Evolutionary conservation across 192 early-diverging fungal species (phyloP).

Genomic region (Coemansia sp.): DNA sequence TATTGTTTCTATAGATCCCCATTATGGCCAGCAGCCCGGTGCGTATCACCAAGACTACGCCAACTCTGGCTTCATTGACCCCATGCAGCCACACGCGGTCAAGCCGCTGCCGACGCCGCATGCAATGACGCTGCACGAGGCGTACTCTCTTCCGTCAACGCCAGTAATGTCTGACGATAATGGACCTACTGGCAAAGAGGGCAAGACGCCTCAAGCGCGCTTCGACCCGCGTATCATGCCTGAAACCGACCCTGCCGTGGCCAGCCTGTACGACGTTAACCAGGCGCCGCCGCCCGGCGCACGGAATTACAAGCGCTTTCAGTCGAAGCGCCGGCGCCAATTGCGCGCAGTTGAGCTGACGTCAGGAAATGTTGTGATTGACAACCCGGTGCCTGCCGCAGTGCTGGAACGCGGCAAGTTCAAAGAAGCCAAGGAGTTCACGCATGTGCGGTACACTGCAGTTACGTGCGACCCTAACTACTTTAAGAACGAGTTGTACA

Average conservation of each 20-base stretch:
- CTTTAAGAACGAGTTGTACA: conserved; percentile 72
- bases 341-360: conserved; percentile 63
- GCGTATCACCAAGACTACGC: conserved; percentile 26
- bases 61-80: conserved; percentile 16
- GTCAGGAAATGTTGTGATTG: conserved; percentile 70
- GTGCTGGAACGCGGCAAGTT: conserved; percentile 56
- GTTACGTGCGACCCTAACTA: conserved; percentile 85
- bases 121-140: conserved; percentile 41
- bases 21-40: conserved; percentile 24
- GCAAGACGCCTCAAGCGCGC: conserved; percentile 5
- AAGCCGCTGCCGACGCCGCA: conserved; percentile 50
- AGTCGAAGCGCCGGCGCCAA: conserved; percentile 51
- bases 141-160: conserved; percentile 37
- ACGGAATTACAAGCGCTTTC: conserved; percentile 50
- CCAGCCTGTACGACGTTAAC: conserved; percentile 45
- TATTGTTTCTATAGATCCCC: conserved; percentile 17
- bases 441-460: conserved; percentile 92
- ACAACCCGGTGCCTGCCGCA: conserved; percentile 66
- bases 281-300: conserved; percentile 48
- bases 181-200: conserved; percentile 10
- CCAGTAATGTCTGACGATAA: conserved; percentile 38
- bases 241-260: conserved; percentile 30
- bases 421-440: conserved; percentile 74
- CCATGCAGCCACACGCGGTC: conserved; percentile 21
- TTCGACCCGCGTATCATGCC: conserved; percentile 55